phyloP scores from a whole-genome alignment of 2,329 filamentous ascomycete species.

The Sclerotinia glacialis region DNA sequence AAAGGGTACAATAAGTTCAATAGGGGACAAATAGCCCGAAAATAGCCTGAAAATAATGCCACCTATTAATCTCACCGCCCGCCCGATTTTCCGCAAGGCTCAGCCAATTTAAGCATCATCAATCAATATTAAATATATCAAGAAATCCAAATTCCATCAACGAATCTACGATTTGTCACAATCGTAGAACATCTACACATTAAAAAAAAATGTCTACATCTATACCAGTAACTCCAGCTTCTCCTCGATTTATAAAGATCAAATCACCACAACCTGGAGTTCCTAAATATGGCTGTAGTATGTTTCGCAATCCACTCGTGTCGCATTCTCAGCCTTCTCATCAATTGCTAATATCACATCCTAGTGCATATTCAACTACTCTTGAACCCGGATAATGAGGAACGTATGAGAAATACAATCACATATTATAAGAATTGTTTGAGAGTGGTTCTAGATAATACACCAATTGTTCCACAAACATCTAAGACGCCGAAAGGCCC shows the following conservation, averaged over 20 bases:
- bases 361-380: constrained; percentile 71
- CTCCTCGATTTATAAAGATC: constrained; percentile 45
- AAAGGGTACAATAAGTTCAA: too few species aligned
- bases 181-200: constrained; percentile 7
- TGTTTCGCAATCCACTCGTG: constrained; percentile 34
- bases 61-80: constrained; percentile 9
- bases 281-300: constrained; percentile 64
- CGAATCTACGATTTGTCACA: constrained; percentile 16
- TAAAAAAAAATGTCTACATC: constrained; percentile 35
- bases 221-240: constrained; percentile 37
- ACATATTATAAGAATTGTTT: constrained; percentile 71
- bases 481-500: constrained; percentile 56
- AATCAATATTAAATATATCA: constrained; percentile 1
- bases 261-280: constrained; percentile 57
- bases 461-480: constrained; percentile 63
- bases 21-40: constrained; percentile 9
- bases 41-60: constrained; percentile 18
- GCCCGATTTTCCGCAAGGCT: constrained; percentile 20
- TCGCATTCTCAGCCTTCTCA: constrained; percentile 24
- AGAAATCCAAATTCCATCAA: constrained; percentile 2
- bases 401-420: constrained; percentile 66
- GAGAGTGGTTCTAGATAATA: constrained; percentile 66
- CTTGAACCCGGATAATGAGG: constrained; percentile 54
- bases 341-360: constrained; percentile 30
- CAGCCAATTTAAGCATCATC: constrained; percentile 13